phyloP scores from a whole-genome alignment of 2,329 filamentous ascomycete genomes.

The Leptodontidium sp. region DNA sequence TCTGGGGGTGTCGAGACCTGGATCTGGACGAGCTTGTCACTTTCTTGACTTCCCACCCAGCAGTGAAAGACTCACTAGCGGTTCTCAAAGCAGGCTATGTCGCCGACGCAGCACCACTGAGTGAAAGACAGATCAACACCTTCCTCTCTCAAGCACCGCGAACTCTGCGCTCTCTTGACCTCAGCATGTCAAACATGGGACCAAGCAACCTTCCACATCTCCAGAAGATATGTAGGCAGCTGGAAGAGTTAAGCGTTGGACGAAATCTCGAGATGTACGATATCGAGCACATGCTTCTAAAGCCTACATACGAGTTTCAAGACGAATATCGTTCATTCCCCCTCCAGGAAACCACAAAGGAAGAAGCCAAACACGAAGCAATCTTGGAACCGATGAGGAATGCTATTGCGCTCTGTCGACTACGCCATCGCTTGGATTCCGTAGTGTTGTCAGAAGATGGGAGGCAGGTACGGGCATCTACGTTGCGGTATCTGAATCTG shows the following conservation, averaged over 20 bases:
- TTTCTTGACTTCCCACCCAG: conserved; percentile 21
- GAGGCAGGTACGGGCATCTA: not conserved
- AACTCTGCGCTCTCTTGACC: conserved; percentile 27
- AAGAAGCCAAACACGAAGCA: conserved; percentile 16
- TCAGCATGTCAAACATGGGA: conserved; percentile 27
- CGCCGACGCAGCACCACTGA: conserved; percentile 17
- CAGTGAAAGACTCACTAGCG: conserved; percentile 16
- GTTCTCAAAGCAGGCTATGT: conserved; percentile 19
- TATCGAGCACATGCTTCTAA: conserved; percentile 34
- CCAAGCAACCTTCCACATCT: conserved; percentile 24
- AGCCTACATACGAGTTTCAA: conserved; percentile 2
- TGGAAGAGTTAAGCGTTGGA: conserved; percentile 33
- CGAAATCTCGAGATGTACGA: conserved; percentile 28
- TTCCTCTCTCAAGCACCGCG: not conserved
- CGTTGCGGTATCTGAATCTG: conserved; percentile 30
- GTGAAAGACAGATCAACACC: conserved; percentile 20
- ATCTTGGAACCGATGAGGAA: conserved; percentile 31
- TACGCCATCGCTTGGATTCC: conserved; percentile 29
- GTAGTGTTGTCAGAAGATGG: not conserved
- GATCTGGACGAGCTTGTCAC: conserved; percentile 1
- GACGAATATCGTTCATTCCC: conserved; percentile 6
- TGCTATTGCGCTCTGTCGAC: conserved; percentile 35
- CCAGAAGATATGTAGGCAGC: conserved; percentile 22
- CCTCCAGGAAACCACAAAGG: not conserved
- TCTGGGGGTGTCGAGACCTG: conserved; percentile 15